Evolutionary conservation across 2,329 filamentous ascomycete species (phyloP).

Genomic region (Curvularia spicifera): DNA sequence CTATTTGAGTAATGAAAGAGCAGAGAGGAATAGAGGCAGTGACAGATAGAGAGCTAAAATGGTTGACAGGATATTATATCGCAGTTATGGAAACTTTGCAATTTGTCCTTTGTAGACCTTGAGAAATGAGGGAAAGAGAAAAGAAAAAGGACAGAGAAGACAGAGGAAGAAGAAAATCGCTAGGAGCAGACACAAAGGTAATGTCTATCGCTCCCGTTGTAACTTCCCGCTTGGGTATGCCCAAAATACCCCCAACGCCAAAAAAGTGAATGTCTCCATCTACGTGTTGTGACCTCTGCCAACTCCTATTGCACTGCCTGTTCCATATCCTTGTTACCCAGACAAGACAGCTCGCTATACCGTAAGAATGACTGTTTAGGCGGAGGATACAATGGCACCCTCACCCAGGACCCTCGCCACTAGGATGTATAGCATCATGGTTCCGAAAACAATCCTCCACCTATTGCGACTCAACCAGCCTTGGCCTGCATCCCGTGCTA

Average conservation of each 20-base stretch:
- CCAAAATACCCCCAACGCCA: conserved; percentile 16
- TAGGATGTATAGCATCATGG: conserved; percentile 82
- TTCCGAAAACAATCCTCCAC: conserved; percentile 70
- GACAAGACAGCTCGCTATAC: neutral
- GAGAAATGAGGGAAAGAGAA: neutral
- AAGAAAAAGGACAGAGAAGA: neutral
- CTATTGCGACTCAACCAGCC: conserved; percentile 85
- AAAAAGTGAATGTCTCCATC: conserved; percentile 6
- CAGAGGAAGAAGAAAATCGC: neutral
- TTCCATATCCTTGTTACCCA: neutral
- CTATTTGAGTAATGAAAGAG: neutral
- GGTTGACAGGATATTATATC: neutral
- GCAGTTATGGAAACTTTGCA: neutral
- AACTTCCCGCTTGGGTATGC: conserved; percentile 14
- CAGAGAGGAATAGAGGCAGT: neutral
- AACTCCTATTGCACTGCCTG: neutral
- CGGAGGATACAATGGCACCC: conserved; percentile 31
- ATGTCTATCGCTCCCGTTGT: neutral
- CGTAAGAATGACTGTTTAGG: neutral
- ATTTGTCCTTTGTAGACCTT: neutral
- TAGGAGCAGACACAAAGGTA: neutral
- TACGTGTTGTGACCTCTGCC: neutral
- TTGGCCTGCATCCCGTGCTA: conserved; percentile 76
- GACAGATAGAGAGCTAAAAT: neutral
- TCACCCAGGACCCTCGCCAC: conserved; percentile 75